These are phyloP conservation scores for Ichthyophthirius multifiliis DNA, from an alignment of 169 alveolate genomes.

Conservation along the genomic window DNA sequence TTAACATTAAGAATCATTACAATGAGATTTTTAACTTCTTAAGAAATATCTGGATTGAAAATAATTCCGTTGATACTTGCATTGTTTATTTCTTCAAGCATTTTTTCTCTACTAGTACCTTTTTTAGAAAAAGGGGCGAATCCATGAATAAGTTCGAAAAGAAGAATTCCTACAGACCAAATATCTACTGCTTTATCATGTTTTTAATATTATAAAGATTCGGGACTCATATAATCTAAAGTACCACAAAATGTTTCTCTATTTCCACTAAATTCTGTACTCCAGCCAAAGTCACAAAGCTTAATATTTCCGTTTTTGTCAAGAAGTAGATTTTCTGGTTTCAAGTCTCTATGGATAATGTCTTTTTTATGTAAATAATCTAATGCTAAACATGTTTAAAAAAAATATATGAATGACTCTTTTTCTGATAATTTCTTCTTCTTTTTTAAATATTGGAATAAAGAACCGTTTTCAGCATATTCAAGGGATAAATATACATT, in stretches of 20 bases:
- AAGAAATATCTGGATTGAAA: too few relatives aligned
- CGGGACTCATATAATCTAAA: slow-evolving; percentile 66
- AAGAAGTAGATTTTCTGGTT: slow-evolving; percentile 60
- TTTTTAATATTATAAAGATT: slow-evolving; percentile 46
- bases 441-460: slow-evolving; percentile 53
- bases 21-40: too few relatives aligned
- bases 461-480: slow-evolving; percentile 61
- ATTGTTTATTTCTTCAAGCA: not conserved
- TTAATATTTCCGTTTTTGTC: slow-evolving; percentile 47
- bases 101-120: not conserved
- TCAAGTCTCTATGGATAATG: slow-evolving; percentile 59
- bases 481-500: slow-evolving; percentile 74
- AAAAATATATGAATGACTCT: slow-evolving; percentile 23
- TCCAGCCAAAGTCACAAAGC: slow-evolving; percentile 71
- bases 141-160: slow-evolving; percentile 58
- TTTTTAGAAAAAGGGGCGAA: slow-evolving; percentile 53
- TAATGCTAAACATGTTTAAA: slow-evolving; percentile 34
- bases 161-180: slow-evolving; percentile 62
- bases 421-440: slow-evolving; percentile 45
- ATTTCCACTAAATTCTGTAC: slow-evolving; percentile 16
- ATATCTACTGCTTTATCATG: slow-evolving; percentile 59
- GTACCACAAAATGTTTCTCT: slow-evolving; percentile 60
- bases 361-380: slow-evolving; percentile 43
- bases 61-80: not conserved
- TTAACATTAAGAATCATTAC: too few relatives aligned